These are phyloP conservation scores for Gillenia trifoliata DNA, from an alignment of 306 rosid species.

Conservation along the genomic window DNA sequence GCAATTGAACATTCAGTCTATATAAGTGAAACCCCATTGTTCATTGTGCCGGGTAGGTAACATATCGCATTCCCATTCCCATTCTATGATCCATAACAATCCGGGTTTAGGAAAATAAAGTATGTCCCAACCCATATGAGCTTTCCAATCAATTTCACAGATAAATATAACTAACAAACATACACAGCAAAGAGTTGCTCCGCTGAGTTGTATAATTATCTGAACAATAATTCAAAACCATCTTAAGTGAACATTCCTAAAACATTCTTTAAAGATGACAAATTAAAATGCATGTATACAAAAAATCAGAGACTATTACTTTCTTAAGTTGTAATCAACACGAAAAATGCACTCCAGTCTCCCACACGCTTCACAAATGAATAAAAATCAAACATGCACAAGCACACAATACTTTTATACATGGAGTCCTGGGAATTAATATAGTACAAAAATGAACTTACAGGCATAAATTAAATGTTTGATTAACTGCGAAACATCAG, in stretches of 20 bases:
- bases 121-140: neutral
- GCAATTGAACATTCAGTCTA: neutral
- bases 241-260: neutral
- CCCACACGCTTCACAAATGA: neutral
- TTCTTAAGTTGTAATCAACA: neutral
- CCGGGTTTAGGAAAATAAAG: neutral
- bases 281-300: neutral
- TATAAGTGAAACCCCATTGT: neutral
- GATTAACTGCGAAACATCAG: constrained; percentile 22
- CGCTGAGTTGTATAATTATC: neutral
- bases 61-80: neutral
- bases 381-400: neutral
- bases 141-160: neutral
- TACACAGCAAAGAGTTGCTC: neutral
- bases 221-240: neutral
- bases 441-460: constrained; percentile 15
- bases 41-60: neutral
- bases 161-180: neutral
- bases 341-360: neutral
- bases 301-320: neutral
- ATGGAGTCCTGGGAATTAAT: constrained; percentile 2
- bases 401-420: neutral
- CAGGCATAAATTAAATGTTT: constrained; percentile 15
- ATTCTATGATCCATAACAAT: neutral
- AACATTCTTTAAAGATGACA: neutral